Percentiles rank a stretch among this genome's conserved stretches.
These are phyloP conservation scores for Penicillium paradoxum DNA, from an alignment of 495 filamentous ascomycete genomes.

Conservation along the genomic window DNA sequence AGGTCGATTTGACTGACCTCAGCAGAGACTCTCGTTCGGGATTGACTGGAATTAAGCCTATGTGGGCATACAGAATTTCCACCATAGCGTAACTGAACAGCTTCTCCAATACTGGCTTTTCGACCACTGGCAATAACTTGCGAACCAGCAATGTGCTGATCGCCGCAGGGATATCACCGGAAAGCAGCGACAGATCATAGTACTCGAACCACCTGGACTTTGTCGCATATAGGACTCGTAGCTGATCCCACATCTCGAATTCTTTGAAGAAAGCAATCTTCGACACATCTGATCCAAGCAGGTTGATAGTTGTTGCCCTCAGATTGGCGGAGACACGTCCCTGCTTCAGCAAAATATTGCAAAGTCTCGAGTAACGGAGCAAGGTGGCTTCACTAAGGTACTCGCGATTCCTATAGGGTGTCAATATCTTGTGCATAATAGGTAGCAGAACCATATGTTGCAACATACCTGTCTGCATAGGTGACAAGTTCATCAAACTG, in stretches of 20 bases:
- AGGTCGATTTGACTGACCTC: background rate
- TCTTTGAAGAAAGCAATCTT: conserved; percentile 24
- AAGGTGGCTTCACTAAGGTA: conserved; percentile 2
- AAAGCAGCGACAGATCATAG: conserved; percentile 9
- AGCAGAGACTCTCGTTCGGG: background rate
- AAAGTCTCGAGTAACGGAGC: conserved; percentile 15
- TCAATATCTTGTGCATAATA: background rate
- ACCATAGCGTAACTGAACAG: conserved; percentile 6
- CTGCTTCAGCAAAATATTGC: conserved; percentile 29
- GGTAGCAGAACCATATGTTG: background rate
- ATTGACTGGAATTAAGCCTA: background rate
- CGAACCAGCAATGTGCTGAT: background rate
- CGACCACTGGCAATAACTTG: background rate
- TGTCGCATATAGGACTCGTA: conserved; percentile 8
- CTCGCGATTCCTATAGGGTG: background rate
- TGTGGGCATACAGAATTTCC: background rate
- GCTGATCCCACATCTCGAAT: conserved; percentile 26
- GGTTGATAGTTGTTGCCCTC: conserved; percentile 14
- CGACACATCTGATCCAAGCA: conserved; percentile 19
- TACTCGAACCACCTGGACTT: conserved; percentile 12
- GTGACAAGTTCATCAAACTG: conserved; percentile 19
- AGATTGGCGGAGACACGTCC: conserved; percentile 18
- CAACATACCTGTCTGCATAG: conserved; percentile 15
- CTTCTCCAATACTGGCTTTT: conserved; percentile 1
- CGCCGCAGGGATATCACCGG: conserved; percentile 6